Base-by-base conservation (phyloP, 163 green algal species). In the Smithsoniella earleae region DNA sequence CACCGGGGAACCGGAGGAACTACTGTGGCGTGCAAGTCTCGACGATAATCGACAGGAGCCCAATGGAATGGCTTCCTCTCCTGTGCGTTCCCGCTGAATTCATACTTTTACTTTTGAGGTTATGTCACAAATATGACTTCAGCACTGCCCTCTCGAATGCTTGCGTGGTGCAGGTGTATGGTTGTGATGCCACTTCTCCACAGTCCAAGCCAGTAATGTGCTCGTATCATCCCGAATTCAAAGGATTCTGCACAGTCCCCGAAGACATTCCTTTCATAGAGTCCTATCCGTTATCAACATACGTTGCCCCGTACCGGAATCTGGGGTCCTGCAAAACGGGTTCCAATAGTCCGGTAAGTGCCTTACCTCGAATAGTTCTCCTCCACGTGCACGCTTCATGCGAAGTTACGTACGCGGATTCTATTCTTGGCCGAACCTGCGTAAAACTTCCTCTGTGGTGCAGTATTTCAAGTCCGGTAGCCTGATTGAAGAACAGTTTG, bases 321-420 rank as follows among this genome's bases (percentile, higher is more conserved):
- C 49, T 64, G 49, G 49, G 49, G 33, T 64, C 49, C 33, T 64
- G 49, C 49, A 6, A 13, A 6, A 64, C 49, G 31, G 49, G 49
- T 25, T 10, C 13, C 8, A 64, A 36, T 27, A 25, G 6, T 18
- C 49, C 49, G 49, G 49, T 64, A 27, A 10, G 49, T 6, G 49
- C 49, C 13, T 18, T 64, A 13, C 6, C 49, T 27, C 0, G 1
- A n/a, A n/a, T n/a, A n/a, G n/a, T n/a, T n/a, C n/a, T n/a, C n/a
- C n/a, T n/a, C n/a, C n/a, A n/a, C n/a, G n/a, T n/a, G n/a, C n/a
- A n/a, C n/a, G n/a, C n/a, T n/a, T n/a, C n/a, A n/a, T n/a, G n/a
- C n/a, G n/a, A n/a, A n/a, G n/a, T n/a, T n/a, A n/a, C n/a, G n/a
- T n/a, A n/a, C n/a, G n/a, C n/a, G n/a, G n/a, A n/a, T n/a, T n/a